Evolutionary conservation across 306 rosid species (phyloP).

Genomic region (Citrullus colocynthis): DNA sequence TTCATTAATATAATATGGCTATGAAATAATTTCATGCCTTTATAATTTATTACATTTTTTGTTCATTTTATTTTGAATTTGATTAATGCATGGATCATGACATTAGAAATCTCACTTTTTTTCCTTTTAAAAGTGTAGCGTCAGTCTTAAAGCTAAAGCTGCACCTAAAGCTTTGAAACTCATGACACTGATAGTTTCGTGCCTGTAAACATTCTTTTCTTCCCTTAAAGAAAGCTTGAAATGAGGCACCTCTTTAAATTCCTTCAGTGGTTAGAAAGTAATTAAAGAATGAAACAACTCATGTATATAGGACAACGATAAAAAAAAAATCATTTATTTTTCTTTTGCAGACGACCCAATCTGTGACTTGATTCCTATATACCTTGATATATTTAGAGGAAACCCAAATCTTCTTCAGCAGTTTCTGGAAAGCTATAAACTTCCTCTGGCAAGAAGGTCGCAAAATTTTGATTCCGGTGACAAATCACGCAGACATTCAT

Average conservation of each 20-base stretch:
- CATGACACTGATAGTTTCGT: background rate
- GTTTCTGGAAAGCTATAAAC: conserved; percentile 72
- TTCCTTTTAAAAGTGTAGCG: background rate
- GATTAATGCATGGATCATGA: background rate
- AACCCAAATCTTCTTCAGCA: conserved; percentile 42
- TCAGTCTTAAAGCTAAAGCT: background rate
- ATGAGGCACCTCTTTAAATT: background rate
- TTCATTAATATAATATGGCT: background rate
- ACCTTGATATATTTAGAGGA: conserved; percentile 88
- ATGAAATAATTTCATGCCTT: background rate
- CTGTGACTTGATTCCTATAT: conserved; percentile 70
- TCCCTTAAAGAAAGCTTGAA: background rate
- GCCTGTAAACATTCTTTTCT: background rate
- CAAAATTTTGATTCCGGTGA: conserved; percentile 29
- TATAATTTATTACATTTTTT: background rate
- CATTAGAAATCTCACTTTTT: background rate
- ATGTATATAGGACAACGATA: background rate
- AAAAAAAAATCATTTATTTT: conserved; percentile 7
- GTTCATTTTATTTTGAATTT: background rate
- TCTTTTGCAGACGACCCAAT: conserved; percentile 69
- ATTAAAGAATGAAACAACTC: background rate
- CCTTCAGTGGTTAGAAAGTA: background rate
- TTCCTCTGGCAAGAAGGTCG: conserved; percentile 39
- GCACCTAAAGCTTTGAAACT: background rate
- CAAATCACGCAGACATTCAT: conserved; percentile 58